Evolutionary conservation across 768 basidiomycete genomes (phyloP).

Genomic region (Boletus edulis): DNA sequence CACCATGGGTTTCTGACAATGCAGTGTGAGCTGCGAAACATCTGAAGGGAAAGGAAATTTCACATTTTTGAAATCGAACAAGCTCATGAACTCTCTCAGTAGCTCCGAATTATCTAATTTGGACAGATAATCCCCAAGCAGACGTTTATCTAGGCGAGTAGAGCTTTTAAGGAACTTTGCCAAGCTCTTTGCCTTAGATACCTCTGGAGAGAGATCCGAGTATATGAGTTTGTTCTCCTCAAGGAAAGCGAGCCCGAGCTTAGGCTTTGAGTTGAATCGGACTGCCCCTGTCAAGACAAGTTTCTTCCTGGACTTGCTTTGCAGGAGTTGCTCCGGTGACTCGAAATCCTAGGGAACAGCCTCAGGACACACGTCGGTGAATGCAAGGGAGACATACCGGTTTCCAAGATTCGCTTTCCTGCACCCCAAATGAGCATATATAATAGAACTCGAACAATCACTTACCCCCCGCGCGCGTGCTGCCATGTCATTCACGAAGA

Average conservation of each 20-base stretch:
- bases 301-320: slow-evolving; percentile 82
- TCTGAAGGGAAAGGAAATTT: slow-evolving; percentile 23
- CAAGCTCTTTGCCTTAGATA: slow-evolving; percentile 63
- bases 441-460: slow-evolving; percentile 10
- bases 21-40: slow-evolving; percentile 1
- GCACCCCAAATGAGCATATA: slow-evolving; percentile 10
- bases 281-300: slow-evolving; percentile 79
- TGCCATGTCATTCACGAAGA: slow-evolving; percentile 88
- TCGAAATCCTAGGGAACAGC: slow-evolving; percentile 46
- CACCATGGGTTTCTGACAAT: slow-evolving; percentile 80
- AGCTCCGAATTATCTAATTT: slow-evolving; percentile 83
- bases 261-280: slow-evolving; percentile 92
- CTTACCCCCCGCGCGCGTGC: slow-evolving; percentile 52
- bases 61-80: slow-evolving; percentile 90
- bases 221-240: slow-evolving; percentile 93
- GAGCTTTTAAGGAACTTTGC: slow-evolving; percentile 86
- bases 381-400: slow-evolving; percentile 40
- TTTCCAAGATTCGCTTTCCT: slow-evolving; percentile 60
- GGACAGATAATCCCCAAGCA: slow-evolving; percentile 92
- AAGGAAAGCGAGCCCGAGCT: slow-evolving; percentile 83
- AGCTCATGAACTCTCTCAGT: slow-evolving; percentile 79
- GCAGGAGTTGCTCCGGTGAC: slow-evolving; percentile 53
- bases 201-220: slow-evolving; percentile 52
- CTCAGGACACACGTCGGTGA: slow-evolving; percentile 1
- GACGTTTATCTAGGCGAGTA: slow-evolving; percentile 84